Evolutionary conservation across 352 stramenopile species (phyloP).

Genomic region (Pythium sukuiense): DNA sequence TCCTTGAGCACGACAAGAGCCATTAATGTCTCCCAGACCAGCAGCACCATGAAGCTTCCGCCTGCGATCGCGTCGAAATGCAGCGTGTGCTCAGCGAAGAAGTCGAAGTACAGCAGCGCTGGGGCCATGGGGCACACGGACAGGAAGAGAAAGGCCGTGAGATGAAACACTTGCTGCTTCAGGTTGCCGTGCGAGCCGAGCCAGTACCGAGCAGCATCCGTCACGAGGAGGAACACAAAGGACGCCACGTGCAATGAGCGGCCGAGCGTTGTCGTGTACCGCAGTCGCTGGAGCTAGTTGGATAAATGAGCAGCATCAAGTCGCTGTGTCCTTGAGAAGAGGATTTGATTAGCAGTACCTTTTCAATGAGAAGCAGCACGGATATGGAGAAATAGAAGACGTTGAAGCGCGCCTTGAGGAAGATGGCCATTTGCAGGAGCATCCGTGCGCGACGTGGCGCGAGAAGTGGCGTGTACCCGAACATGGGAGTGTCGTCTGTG

Average conservation of each 20-base stretch:
- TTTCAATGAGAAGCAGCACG: constrained; percentile 57
- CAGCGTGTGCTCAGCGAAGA: constrained; percentile 52
- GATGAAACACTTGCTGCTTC: constrained; percentile 54
- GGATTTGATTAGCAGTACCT: too few species aligned
- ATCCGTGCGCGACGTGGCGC: constrained; percentile 42
- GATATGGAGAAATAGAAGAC: constrained; percentile 60
- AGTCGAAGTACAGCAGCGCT: constrained; percentile 52
- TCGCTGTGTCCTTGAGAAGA: too few species aligned
- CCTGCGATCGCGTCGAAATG: constrained; percentile 50
- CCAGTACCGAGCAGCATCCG: constrained; percentile 56
- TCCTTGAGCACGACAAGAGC: constrained; percentile 48
- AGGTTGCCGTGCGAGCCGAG: constrained; percentile 61
- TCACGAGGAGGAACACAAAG: constrained; percentile 43
- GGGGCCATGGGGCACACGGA: constrained; percentile 59
- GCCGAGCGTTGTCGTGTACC: constrained; percentile 47
- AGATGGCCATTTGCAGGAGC: constrained; percentile 62
- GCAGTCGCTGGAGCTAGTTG: constrained; percentile 33
- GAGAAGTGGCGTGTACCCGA: constrained; percentile 31
- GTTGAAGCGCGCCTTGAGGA: constrained; percentile 52
- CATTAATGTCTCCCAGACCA: constrained; percentile 39
- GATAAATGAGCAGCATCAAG: too few species aligned
- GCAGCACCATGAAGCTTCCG: constrained; percentile 34
- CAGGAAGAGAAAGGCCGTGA: constrained; percentile 70
- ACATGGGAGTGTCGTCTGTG: constrained; percentile 10
- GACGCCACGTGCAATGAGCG: constrained; percentile 41